phyloP scores from a whole-genome alignment of 2,329 filamentous ascomycete genomes.

The Endothia cerciana region DNA sequence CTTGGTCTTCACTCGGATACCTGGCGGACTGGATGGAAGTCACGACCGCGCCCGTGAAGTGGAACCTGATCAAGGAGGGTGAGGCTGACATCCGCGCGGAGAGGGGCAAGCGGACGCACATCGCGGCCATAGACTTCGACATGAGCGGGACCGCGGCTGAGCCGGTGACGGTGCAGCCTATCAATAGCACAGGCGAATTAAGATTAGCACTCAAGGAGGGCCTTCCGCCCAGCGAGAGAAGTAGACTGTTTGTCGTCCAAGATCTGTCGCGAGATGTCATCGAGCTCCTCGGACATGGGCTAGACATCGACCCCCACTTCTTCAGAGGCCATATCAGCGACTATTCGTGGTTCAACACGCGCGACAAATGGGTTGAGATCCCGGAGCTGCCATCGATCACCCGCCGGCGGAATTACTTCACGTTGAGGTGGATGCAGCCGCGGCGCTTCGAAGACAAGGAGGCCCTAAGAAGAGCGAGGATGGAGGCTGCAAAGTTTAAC shows the following conservation, averaged over 20 bases:
- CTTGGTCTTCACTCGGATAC: background rate
- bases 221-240: background rate
- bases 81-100: background rate
- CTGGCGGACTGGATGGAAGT: constrained; percentile 13
- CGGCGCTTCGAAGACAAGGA: constrained; percentile 2
- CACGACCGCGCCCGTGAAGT: background rate
- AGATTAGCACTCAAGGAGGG: background rate
- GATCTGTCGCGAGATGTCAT: constrained; percentile 14
- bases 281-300: background rate
- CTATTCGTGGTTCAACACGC: constrained; percentile 11
- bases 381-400: constrained; percentile 1
- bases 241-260: constrained; percentile 5
- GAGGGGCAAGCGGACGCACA: background rate
- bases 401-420: constrained; percentile 6
- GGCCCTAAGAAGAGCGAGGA: background rate
- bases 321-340: constrained; percentile 12
- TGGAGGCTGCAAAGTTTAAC: constrained; percentile 7
- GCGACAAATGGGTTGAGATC: constrained; percentile 7
- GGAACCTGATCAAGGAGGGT: background rate
- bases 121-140: background rate
- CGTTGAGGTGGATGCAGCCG: background rate
- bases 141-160: background rate
- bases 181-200: background rate
- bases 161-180: background rate
- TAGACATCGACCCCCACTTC: constrained; percentile 9